A percentile compares a stretch with the other conserved stretches of the same genome.
Evolutionary conservation across 2,329 filamentous ascomycete genomes (phyloP).

Genomic region (Bipolaris bicolor): DNA sequence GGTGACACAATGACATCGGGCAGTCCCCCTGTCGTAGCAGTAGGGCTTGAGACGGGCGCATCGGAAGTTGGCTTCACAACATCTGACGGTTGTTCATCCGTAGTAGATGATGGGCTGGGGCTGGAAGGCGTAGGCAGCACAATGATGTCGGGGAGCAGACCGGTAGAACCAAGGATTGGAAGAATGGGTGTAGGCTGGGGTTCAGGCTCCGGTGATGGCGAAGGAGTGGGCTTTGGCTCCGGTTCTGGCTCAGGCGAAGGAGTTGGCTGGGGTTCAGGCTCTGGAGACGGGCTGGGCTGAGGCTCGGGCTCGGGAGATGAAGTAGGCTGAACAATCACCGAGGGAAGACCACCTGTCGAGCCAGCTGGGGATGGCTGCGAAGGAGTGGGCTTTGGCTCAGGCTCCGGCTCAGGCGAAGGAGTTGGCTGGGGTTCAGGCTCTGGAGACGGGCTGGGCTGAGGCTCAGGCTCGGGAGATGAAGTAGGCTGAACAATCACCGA

Average conservation of each 20-base stretch:
- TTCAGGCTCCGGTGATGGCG: neutral
- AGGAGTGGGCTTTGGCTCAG: neutral
- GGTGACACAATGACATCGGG: conserved; percentile 2
- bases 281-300: conserved; percentile 3
- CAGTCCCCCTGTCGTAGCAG: neutral
- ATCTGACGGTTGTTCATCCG: neutral
- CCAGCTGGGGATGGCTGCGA: conserved; percentile 3
- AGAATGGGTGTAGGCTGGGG: neutral
- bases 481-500: conserved; percentile 12
- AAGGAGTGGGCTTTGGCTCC: neutral
- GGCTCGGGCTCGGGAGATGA: neutral
- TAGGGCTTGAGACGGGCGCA: neutral
- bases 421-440: neutral
- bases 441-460: conserved; percentile 1
- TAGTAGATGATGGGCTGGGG: neutral
- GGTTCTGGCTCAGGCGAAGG: too few species aligned
- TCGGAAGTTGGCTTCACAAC: conserved; percentile 3
- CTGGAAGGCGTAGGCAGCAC: conserved; percentile 9
- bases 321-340: conserved; percentile 12
- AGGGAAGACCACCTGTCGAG: conserved; percentile 18
- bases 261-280: neutral
- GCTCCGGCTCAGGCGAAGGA: too few species aligned
- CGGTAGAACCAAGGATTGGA: conserved; percentile 28
- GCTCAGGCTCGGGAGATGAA: neutral
- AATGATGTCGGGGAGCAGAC: conserved; percentile 23